These are phyloP conservation scores for Aspergillus carbonarius DNA, from an alignment of 2,329 filamentous ascomycete genomes.

Conservation along the genomic window DNA sequence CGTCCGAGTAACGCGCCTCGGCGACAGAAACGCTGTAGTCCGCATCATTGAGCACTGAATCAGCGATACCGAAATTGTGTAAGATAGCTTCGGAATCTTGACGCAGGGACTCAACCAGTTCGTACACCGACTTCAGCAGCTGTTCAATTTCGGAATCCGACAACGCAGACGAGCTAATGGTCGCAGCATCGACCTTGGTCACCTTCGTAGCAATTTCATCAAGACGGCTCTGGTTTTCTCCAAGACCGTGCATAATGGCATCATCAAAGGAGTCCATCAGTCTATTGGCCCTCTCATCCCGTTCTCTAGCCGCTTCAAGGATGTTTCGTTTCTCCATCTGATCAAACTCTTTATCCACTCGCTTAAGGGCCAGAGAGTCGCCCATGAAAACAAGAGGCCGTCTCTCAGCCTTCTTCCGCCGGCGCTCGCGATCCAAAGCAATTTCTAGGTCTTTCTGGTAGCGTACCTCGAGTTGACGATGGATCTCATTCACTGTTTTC, in stretches of 20 bases:
- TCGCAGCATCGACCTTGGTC: constrained; percentile 36
- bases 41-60: constrained; percentile 52
- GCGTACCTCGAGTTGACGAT: constrained; percentile 50
- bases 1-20: constrained; percentile 49
- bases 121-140: constrained; percentile 39
- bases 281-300: constrained; percentile 50
- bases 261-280: constrained; percentile 54
- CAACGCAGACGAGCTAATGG: constrained; percentile 34
- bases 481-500: constrained; percentile 46
- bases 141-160: constrained; percentile 36
- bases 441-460: constrained; percentile 52
- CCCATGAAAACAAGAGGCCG: constrained; percentile 53
- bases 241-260: constrained; percentile 51
- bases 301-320: constrained; percentile 50
- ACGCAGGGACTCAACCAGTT: constrained; percentile 41
- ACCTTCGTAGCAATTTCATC: constrained; percentile 49
- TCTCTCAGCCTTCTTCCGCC: constrained; percentile 56
- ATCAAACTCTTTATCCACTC: constrained; percentile 50
- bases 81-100: constrained; percentile 49
- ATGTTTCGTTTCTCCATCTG: constrained; percentile 53
- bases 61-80: constrained; percentile 48
- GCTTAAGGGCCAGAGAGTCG: constrained; percentile 52
- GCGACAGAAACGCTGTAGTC: constrained; percentile 56
- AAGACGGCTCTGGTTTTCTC: constrained; percentile 52
- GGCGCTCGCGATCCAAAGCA: constrained; percentile 54